These are phyloP conservation scores for Camellia lanceoleosa DNA, from an alignment of 148 eudicot species.

Conservation along the genomic window DNA sequence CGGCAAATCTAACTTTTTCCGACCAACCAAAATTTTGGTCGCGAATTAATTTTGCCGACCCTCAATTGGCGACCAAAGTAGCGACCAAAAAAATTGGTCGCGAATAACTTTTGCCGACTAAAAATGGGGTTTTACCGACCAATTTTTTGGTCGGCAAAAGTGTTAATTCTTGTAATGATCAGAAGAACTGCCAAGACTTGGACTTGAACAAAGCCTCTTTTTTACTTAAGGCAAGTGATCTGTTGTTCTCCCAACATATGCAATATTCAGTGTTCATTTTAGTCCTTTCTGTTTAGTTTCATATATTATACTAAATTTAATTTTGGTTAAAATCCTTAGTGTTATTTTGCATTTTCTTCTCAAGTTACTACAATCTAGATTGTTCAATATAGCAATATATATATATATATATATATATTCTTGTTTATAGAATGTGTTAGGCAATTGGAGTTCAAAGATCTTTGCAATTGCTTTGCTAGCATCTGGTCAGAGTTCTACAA, in stretches of 20 bases:
- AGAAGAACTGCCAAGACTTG: slow-evolving; percentile 70
- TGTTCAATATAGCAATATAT: background rate
- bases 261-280: slow-evolving; percentile 7
- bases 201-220: slow-evolving; percentile 92
- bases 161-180: too few species aligned
- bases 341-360: background rate
- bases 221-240: slow-evolving; percentile 64
- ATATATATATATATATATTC: background rate
- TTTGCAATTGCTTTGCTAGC: slow-evolving; percentile 95
- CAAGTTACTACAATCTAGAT: background rate
- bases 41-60: too few species aligned
- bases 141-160: too few species aligned
- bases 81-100: too few species aligned
- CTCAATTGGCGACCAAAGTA: too few species aligned
- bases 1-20: too few species aligned
- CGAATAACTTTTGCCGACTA: too few species aligned
- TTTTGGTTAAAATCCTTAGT: background rate
- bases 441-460: slow-evolving; percentile 97
- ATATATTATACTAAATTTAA: background rate
- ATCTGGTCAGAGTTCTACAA: slow-evolving; percentile 99
- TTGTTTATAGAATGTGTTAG: slow-evolving; percentile 72
- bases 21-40: too few species aligned
- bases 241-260: background rate
- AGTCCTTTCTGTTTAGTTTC: background rate
- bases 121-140: too few species aligned